These are phyloP conservation scores for Sutorius australiensis DNA, from an alignment of 768 basidiomycete genomes.

Conservation along the genomic window DNA sequence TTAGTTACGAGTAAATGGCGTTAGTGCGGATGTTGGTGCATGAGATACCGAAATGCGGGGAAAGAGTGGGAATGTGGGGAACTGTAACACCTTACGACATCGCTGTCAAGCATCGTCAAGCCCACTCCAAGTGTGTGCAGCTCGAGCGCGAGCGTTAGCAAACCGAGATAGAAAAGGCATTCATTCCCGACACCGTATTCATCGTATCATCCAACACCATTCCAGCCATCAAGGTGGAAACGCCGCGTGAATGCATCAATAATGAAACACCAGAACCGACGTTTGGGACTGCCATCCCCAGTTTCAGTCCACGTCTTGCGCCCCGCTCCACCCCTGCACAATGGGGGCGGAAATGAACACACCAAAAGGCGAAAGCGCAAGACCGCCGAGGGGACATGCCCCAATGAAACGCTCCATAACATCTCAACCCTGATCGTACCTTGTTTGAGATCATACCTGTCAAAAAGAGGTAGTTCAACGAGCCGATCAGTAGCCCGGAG, in stretches of 20 bases:
- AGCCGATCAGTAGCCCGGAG: neutral
- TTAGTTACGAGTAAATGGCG: neutral
- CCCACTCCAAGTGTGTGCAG: neutral
- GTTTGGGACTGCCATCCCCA: neutral
- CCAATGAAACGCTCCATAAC: neutral
- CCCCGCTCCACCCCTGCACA: neutral
- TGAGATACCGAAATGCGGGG: slow-evolving; percentile 9
- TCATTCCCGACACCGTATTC: neutral
- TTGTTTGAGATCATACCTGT: slow-evolving; percentile 93
- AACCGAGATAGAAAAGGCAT: neutral
- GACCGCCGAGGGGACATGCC: neutral
- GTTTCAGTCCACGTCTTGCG: neutral
- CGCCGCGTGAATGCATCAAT: neutral
- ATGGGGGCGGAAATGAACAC: slow-evolving; percentile 11
- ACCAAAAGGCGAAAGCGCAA: neutral
- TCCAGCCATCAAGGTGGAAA: neutral
- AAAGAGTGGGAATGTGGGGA: slow-evolving; percentile 6
- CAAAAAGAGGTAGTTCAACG: slow-evolving; percentile 4
- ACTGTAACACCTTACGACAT: neutral
- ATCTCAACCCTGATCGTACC: slow-evolving; percentile 41
- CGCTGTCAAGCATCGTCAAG: neutral
- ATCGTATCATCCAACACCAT: neutral
- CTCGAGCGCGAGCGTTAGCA: neutral
- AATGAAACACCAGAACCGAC: slow-evolving; percentile 8
- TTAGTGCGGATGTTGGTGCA: slow-evolving; percentile 13